Base-by-base conservation (phyloP, 2,329 filamentous ascomycete genomes). In the Penicillium sp. region DNA sequence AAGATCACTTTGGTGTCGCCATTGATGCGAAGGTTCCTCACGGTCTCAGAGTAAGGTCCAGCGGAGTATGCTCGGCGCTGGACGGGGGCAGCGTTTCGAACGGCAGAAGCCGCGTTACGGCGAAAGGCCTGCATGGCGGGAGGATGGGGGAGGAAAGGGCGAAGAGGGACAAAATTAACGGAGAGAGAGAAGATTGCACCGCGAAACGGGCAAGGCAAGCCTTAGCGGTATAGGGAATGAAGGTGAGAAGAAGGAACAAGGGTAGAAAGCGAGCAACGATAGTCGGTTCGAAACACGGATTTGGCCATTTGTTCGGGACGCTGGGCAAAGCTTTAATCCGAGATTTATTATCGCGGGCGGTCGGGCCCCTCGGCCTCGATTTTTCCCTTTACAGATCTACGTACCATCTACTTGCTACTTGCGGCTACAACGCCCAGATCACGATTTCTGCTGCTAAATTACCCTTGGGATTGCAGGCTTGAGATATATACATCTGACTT, bases 1-100 rank as follows among this genome's bases (percentile, higher is more conserved):
- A 88, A 98, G 75, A 98, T 84, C 70, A 99, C 92, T 84, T 95
- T 96, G 73, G 95, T 99, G 71, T 97, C 90, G 78, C 84, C 78
- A 81, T 93, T 97, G 85, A 98, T 93, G 82, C 92, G 91, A 75
- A 98, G 88, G 85, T 98, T 98, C 75, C 90, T 83, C 77, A 90
- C 84, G 63, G 91, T 94, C 73, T 86, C 79, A 70, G 88, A 81
- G 79, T 94, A 94, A 45, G 88, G 86, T 65, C 85, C 85, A 69
- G 90, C 90, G 77, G 90, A 89, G 84, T 96, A 96, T 71, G 84
- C 81, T 79, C 92, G 90, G 78, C 87, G 86, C 75, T 90, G 85
- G 81, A 71, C 66, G 62, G 71, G 69, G 70, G 88, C 83, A 84
- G 86, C 81, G 82, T 86, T 83, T 70, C 85, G 86, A 83, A 90